Base-by-base conservation (phyloP, 441 rosid genomes). In the Croton setiger region DNA sequence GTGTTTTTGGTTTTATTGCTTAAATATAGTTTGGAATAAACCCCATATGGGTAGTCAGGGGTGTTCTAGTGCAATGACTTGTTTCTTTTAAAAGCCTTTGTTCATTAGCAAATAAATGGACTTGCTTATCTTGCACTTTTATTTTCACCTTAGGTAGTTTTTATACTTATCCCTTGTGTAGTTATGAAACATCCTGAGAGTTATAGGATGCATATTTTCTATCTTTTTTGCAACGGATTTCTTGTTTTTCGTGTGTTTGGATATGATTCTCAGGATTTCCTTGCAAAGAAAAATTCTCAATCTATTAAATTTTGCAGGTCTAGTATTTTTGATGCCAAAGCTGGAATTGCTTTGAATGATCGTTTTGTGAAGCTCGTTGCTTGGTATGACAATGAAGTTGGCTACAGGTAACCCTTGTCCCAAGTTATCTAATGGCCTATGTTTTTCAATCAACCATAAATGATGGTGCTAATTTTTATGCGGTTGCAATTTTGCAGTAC, bases 311-410 rank as follows among this genome's bases (percentile, higher is more conserved):
- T 39, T 2, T 41, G 47, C 68, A 85, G 90, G 79, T 87, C 90
- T 45, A 84, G 92, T 77, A 85, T 85, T 62, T 84, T 87, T 1
- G 79, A 87, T 72, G 88, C 90, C 66, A 69, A 87, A 79, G 92
- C 92, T 56, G 92, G 87, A 76, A 85, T 85, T 75, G 84, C 90
- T 21, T 68, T 85, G 84, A 87, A 67, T 44, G 59, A 71, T 0
- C 76, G 75, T 21, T 85, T 85, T 17, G 76, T 60, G 44, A 87
- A 87, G 78, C 71, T 87, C 23, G 85, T 85, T 20, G 43, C 85
- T 0, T 84, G 86, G 89, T 82, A 87, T 14, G 89, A 87, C 76
- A 83, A 85, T 2, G 88, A 81, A 52, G 74, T 79, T 85, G 87
- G 89, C 1, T 87, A 87, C 86, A 82, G 84, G 87, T 85, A 85